Base-by-base conservation (phyloP, 371 early-diverging fungal genomes). In the Saksenaea oblongispora region DNA sequence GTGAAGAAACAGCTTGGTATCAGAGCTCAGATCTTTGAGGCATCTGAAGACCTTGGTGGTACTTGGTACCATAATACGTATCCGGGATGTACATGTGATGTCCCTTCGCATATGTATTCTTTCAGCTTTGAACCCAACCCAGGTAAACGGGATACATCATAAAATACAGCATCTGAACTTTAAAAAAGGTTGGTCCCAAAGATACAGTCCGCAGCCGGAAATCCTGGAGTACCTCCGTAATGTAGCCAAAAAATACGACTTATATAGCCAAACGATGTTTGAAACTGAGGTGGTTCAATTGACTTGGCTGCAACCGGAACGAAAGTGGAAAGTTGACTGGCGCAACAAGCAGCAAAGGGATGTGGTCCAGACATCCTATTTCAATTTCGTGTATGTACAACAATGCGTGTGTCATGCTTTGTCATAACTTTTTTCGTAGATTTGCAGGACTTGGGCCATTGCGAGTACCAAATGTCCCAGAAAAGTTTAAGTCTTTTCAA, bases 61-160 rank as follows among this genome's bases (percentile, higher is more conserved):
- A 86, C 86, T 5, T 89, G 89, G 89, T 73, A 74, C 56, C 62
- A 71, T 26, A 90, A 88, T 65, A 82, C 66, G 0, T 88, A 88
- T 56, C 88, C 87, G n/a, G 89, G 87, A 0, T 75, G 72, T 31
- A 83, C 75, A 11, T 86, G 87, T 62, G 87, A 90, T 72, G 74
- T 88, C 18, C 74, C 79, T 10, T 79, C 84, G 3, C 83, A 85
- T 69, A 62, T 82, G 28, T 90, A 87, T 70, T 79, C 77, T 22
- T 70, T 80, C 53, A 75, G 74, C 26, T 81, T 73, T 58, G 83
- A 76, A 36, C 62, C 71, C 8, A 82, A 80, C 62, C 76, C 82
- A 59, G 66, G 82, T 72, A 66, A 51, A 34, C 5, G 9, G 18
- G 9, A 18, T 18, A 22, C 9, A 26, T 34, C 9, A 26, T 34